A percentile compares a stretch with the other conserved stretches of the same genome.
Conservation (phyloP, 2,329 filamentous ascomycete genomes). For the Exophiala mesophila region DNA sequence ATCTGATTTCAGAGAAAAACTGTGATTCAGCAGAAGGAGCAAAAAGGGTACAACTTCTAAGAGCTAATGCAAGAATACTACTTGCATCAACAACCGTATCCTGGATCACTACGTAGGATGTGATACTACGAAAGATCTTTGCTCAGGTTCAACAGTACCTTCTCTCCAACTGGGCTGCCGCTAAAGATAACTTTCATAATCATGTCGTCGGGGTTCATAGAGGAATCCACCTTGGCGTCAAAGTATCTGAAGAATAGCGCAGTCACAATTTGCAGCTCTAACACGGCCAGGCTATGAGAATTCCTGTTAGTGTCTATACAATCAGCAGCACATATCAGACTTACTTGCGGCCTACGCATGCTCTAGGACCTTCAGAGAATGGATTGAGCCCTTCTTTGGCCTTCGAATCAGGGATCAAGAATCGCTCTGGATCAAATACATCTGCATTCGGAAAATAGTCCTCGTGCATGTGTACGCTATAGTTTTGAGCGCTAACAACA, state of each 20-base stretch:
- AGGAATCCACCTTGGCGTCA: not conserved
- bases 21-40: too few species aligned
- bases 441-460: too few species aligned
- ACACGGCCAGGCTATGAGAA: not conserved
- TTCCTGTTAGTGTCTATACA: too few species aligned
- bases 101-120: not conserved
- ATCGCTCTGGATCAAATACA: too few species aligned
- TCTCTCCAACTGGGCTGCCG: not conserved
- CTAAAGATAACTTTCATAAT: not conserved
- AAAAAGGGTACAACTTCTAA: too few species aligned
- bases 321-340: too few species aligned
- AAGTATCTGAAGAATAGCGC: not conserved
- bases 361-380: conserved; percentile 4
- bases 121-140: not conserved
- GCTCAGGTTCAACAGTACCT: not conserved
- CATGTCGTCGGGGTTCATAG: conserved; percentile 1
- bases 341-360: conserved; percentile 5
- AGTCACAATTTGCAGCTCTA: conserved; percentile 1
- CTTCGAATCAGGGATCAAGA: too few species aligned
- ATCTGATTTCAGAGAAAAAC: too few species aligned
- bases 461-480: too few species aligned
- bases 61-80: too few species aligned
- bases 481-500: too few species aligned
- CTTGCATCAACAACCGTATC: too few species aligned
- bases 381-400: conserved; percentile 3